Evolutionary conservation across 164 flowering plant genomes (phyloP), one percentile per base, ranked within the genome.

Genomic region (Chimonanthus salicifolius): DNA sequence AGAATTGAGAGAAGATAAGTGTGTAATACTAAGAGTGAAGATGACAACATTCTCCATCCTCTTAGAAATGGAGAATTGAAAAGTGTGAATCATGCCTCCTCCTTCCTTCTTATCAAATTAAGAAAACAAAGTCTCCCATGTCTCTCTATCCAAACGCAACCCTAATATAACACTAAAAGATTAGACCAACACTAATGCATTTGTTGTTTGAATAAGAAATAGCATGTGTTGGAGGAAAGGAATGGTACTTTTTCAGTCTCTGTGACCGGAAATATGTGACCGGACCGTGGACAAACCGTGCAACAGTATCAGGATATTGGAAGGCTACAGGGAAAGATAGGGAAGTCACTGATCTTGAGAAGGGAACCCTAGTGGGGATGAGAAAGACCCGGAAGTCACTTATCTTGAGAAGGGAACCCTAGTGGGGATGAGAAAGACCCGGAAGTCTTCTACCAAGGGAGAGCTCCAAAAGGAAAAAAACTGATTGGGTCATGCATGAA

Each of bases 401-500:
- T 67, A 74, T 49, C 47, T 16, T n/a, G 72, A 81, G 0, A 84
- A 71, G 47, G 84, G 87, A 16, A 72, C 63, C 49, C 82, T 88
- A 0, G 92, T 91, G 7, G 97, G 97, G 47, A 91, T 89, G 97
- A 87, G 97, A 68, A 91, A 91, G 64, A 89, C 97, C 7, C 72
- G n/a, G n/a, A n/a, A n/a, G 97, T 91, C 33, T 91, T 91, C 69
- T 88, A 91, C 75, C 80, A 82, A 82, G 93, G 93, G 0, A 82
- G 92, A 58, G 97, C 97, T 1, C 97, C 97, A 33, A 88, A 82
- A 69, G 97, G 97, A 2, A 83, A 54, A 91, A 91, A 63, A 83
- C 89, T 0, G 85, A 87, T 0, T 91, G 97, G 97, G 91, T 91
- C 71, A 91, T 91, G 97, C 97, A 91, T 77, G 97, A 91, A 74